Evolutionary conservation across 2,329 filamentous ascomycete genomes (phyloP).

Genomic region (Fusarium chuoi): DNA sequence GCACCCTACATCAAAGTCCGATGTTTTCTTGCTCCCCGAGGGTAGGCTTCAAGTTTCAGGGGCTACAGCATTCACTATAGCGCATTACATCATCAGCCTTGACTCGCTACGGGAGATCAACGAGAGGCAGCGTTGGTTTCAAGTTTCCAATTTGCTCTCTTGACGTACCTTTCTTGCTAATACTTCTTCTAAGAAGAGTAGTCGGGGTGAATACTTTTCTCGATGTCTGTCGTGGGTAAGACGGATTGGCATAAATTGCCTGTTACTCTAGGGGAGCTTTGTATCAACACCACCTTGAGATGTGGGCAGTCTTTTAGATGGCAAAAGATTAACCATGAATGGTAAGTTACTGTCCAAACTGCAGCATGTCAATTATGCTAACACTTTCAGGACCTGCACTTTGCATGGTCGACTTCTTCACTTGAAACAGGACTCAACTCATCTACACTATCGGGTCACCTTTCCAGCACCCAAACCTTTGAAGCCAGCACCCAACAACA

Average conservation of each 20-base stretch:
- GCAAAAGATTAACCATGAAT: conserved; percentile 86
- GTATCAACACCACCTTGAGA: conserved; percentile 91
- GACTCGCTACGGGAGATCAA: conserved; percentile 2
- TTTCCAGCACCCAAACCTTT: conserved; percentile 56
- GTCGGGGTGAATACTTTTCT: not conserved
- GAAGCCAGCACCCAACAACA: conserved; percentile 65
- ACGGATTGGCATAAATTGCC: conserved; percentile 90
- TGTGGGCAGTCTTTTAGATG: conserved; percentile 98
- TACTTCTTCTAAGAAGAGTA: not conserved
- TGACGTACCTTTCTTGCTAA: not conserved
- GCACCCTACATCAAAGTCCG: too few relatives aligned
- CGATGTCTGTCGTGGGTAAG: conserved; percentile 59
- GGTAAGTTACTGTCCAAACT: conserved; percentile 60
- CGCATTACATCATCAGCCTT: conserved; percentile 21
- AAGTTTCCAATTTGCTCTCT: not conserved
- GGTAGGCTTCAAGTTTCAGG: not conserved
- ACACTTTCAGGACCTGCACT: conserved; percentile 73
- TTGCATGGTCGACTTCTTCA: conserved; percentile 87
- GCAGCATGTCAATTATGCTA: not conserved
- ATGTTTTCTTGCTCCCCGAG: too few relatives aligned
- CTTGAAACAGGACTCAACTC: conserved; percentile 80
- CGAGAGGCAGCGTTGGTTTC: not conserved
- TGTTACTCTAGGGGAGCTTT: conserved; percentile 83
- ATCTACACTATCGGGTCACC: conserved; percentile 83
- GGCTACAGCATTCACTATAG: not conserved